Conservation (phyloP, 108 stramenopile genomes). For the Skeletonema marinoi region DNA sequence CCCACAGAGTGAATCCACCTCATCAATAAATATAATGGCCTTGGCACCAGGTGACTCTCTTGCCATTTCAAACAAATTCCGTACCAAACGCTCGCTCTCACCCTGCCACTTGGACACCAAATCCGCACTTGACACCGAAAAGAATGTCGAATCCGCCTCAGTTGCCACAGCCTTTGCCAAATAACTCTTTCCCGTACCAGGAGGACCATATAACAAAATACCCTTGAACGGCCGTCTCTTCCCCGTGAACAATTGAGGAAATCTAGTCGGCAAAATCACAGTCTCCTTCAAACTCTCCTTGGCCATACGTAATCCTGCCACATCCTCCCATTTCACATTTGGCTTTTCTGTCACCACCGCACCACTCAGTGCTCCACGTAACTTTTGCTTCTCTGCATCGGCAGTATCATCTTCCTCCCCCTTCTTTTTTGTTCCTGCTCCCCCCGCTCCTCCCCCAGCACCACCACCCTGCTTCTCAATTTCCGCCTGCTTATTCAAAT, state of each 20-base stretch:
- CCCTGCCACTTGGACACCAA: conserved; percentile 99
- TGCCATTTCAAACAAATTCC: conserved; percentile 98
- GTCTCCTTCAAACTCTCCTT: conserved; percentile 98
- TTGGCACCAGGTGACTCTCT: conserved; percentile 83
- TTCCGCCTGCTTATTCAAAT: conserved; percentile 79
- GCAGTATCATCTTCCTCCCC: conserved; percentile 63
- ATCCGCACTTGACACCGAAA: conserved; percentile 95
- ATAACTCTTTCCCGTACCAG: conserved; percentile 83
- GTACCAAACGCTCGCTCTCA: conserved; percentile 96
- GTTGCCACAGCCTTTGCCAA: conserved; percentile 99
- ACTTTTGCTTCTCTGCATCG: conserved; percentile 82
- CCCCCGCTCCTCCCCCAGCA: conserved; percentile 45
- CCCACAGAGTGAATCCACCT: conserved; percentile 96
- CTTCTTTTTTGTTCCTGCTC: conserved; percentile 57
- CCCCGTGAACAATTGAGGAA: conserved; percentile 96
- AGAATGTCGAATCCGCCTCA: conserved; percentile 97
- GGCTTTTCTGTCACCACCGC: conserved; percentile 96
- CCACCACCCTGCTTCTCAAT: conserved; percentile 60
- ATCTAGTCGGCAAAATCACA: conserved; percentile 91
- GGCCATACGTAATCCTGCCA: conserved; percentile 95
- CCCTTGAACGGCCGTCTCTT: conserved; percentile 93
- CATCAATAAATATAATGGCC: conserved; percentile 98
- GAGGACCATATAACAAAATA: conserved; percentile 94
- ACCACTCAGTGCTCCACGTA: conserved; percentile 77
- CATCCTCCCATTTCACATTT: conserved; percentile 97